Conservation (phyloP, 768 basidiomycete species). For the Leccinellum rugosiceps region DNA sequence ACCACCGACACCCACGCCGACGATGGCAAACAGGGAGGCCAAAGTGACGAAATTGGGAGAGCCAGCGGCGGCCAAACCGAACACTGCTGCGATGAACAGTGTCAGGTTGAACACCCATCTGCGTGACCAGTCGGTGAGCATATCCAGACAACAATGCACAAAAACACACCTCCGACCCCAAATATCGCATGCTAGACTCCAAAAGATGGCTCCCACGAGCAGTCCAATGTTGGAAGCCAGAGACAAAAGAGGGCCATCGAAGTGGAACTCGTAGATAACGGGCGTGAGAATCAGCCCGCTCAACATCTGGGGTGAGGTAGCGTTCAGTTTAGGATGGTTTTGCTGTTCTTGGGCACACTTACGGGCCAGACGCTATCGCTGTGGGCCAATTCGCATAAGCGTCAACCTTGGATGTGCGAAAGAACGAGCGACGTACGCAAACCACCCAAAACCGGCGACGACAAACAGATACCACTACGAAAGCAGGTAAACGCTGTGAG, state of each 20-base stretch:
- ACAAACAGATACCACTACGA: constrained; percentile 37
- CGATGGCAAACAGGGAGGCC: constrained; percentile 43
- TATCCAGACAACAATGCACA: not conserved
- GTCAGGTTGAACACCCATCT: constrained; percentile 56
- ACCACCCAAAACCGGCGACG: constrained; percentile 43
- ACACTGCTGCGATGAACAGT: constrained; percentile 49
- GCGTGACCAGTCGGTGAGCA: not conserved
- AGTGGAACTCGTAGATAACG: constrained; percentile 47
- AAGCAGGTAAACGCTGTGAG: too few species aligned
- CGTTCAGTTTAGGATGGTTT: not conserved
- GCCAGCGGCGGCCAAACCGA: constrained; percentile 49
- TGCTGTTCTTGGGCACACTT: constrained; percentile 6
- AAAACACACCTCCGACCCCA: constrained; percentile 44
- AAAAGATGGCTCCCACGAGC: constrained; percentile 47
- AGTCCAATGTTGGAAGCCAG: constrained; percentile 53
- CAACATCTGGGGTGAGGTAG: constrained; percentile 31
- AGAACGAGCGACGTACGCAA: constrained; percentile 29
- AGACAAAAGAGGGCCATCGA: constrained; percentile 45
- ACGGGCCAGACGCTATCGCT: constrained; percentile 41
- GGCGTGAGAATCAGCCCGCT: constrained; percentile 47
- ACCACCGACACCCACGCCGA: constrained; percentile 50
- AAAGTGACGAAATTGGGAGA: constrained; percentile 46
- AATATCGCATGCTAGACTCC: constrained; percentile 48
- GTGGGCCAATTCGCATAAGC: not conserved
- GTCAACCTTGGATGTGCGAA: too few species aligned